Percentiles rank a stretch among this genome's conserved stretches.
Conservation (phyloP, 1,139 yeast genomes). For the Pichia sp. region DNA sequence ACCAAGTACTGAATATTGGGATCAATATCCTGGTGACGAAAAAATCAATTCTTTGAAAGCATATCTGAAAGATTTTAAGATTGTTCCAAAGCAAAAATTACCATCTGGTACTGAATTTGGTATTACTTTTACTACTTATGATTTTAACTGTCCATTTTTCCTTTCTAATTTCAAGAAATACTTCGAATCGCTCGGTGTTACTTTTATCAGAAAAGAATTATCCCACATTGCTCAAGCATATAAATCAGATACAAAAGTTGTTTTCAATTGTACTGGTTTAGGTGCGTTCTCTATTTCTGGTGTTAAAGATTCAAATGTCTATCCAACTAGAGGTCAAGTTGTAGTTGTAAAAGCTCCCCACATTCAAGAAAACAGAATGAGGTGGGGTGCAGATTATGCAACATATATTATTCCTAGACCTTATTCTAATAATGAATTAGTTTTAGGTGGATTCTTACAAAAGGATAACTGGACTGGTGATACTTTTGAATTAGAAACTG, state of each 20-base stretch:
- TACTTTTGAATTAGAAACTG: slow-evolving; percentile 47
- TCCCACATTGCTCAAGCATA: slow-evolving; percentile 53
- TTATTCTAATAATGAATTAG: slow-evolving; percentile 49
- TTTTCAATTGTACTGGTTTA: slow-evolving; percentile 66
- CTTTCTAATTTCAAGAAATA: slow-evolving; percentile 39
- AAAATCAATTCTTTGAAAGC: slow-evolving; percentile 41
- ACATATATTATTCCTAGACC: slow-evolving; percentile 70
- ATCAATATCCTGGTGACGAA: slow-evolving; percentile 35
- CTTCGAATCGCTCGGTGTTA: slow-evolving; percentile 43
- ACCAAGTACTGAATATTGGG: slow-evolving; percentile 53
- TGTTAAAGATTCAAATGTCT: slow-evolving; percentile 46
- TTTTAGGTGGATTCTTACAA: slow-evolving; percentile 65
- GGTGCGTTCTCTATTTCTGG: slow-evolving; percentile 56
- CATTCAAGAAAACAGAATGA: slow-evolving; percentile 40
- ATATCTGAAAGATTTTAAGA: slow-evolving; percentile 41
- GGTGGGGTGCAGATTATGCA: slow-evolving; percentile 49
- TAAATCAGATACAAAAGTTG: slow-evolving; percentile 34
- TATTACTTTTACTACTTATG: slow-evolving; percentile 51
- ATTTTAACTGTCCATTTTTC: slow-evolving; percentile 61
- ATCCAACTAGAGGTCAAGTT: slow-evolving; percentile 67
- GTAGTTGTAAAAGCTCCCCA: slow-evolving; percentile 57
- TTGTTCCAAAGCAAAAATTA: slow-evolving; percentile 31
- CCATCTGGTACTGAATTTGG: slow-evolving; percentile 50
- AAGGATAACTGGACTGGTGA: slow-evolving; percentile 52
- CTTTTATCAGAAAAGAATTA: slow-evolving; percentile 38